Evolutionary conservation across 2,329 filamentous ascomycete species (phyloP).

Genomic region (Microthyrium microscopicum): DNA sequence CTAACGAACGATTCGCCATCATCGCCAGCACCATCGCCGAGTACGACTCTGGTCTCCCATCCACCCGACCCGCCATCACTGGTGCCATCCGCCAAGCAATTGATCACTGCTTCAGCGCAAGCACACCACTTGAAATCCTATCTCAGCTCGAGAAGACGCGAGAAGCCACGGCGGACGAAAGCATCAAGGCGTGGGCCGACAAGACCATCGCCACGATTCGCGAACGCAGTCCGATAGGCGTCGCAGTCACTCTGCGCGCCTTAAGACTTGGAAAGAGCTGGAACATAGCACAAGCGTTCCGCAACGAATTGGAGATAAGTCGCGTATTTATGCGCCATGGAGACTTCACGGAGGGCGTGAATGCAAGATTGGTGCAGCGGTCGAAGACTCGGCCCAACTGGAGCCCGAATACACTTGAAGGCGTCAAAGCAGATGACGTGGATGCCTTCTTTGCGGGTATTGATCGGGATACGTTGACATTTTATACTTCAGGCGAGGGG

Average conservation of each 20-base stretch:
- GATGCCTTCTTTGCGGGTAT: constrained; percentile 50
- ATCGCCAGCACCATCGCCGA: constrained; percentile 86
- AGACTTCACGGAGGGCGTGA: constrained; percentile 89
- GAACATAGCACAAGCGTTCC: constrained; percentile 73
- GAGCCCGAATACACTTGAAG: constrained; percentile 57
- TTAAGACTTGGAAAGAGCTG: constrained; percentile 61
- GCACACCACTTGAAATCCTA: constrained; percentile 55
- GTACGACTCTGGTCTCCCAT: constrained; percentile 71
- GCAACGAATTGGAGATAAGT: constrained; percentile 71
- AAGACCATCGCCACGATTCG: constrained; percentile 61
- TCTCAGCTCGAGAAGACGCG: constrained; percentile 36
- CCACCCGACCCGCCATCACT: constrained; percentile 32
- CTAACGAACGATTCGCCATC: constrained; percentile 46
- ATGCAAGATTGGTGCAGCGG: constrained; percentile 59
- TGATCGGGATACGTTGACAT: constrained; percentile 32
- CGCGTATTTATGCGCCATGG: constrained; percentile 75
- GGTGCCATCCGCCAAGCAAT: constrained; percentile 64
- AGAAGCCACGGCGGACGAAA: constrained; percentile 16
- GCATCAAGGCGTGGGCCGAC: constrained; percentile 56
- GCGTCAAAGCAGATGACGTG: constrained; percentile 42
- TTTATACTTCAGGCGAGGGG: constrained; percentile 37
- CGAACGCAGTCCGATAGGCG: constrained; percentile 66
- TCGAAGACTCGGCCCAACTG: constrained; percentile 50
- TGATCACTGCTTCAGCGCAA: constrained; percentile 44
- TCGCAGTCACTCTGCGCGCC: constrained; percentile 71